Evolutionary conservation across 148 eudicot genomes (phyloP).

Genomic region (Chenopodium formosanum): DNA sequence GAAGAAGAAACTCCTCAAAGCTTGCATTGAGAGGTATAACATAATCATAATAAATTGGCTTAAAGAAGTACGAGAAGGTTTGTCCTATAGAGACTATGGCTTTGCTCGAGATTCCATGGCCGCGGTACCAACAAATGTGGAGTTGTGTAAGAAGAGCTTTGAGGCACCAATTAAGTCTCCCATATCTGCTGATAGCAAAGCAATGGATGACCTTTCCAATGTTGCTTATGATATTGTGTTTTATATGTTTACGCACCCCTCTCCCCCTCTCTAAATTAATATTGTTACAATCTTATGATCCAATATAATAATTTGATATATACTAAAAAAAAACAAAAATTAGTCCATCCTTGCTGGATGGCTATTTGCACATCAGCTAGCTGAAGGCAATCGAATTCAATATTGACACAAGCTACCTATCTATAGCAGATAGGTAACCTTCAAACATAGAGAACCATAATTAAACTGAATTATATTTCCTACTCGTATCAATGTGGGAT

Average conservation of each 20-base stretch:
- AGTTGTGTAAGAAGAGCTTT: constrained; percentile 11
- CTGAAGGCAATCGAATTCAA: too few relatives aligned
- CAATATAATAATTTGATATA: too few relatives aligned
- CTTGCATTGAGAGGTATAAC: neutral
- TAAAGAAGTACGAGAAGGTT: neutral
- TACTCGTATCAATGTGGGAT: too few relatives aligned
- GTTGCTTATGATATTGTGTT: constrained; percentile 6
- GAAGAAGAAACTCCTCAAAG: neutral
- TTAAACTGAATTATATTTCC: too few relatives aligned
- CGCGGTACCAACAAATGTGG: neutral
- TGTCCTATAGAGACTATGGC: neutral
- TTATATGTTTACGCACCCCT: neutral
- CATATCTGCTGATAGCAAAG: constrained; percentile 7
- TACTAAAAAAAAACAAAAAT: too few relatives aligned
- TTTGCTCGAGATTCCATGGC: neutral
- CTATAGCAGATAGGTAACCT: too few relatives aligned
- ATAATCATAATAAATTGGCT: neutral
- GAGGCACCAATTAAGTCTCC: constrained; percentile 6
- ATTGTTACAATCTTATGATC: too few relatives aligned
- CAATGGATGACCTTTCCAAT: neutral
- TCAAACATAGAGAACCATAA: too few relatives aligned
- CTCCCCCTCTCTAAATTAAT: neutral
- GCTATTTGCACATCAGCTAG: too few relatives aligned
- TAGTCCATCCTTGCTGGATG: too few relatives aligned
- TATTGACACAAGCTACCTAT: too few relatives aligned